Conservation (phyloP, 2,329 filamentous ascomycete genomes). For the Phialemoniopsis sp. region DNA sequence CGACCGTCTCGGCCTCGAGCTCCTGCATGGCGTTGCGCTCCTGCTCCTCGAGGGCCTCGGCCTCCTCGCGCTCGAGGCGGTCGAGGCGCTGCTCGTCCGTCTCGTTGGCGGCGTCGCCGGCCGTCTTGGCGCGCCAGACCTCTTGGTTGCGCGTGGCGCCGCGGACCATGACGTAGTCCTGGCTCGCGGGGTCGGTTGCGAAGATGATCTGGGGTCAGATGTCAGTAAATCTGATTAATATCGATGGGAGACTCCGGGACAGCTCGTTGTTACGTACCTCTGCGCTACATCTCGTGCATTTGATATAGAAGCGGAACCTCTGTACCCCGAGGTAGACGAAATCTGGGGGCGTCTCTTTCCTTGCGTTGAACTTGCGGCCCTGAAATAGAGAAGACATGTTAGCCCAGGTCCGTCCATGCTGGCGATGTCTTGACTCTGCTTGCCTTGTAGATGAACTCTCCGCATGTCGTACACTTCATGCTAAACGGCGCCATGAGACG, state of each 20-base stretch:
- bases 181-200: conserved; percentile 90
- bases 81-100: conserved; percentile 85
- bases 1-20: conserved; percentile 86
- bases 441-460: conserved; percentile 19
- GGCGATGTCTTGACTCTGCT: conserved; percentile 11
- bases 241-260: too few species aligned
- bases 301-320: conserved; percentile 86
- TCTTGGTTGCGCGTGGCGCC: conserved; percentile 94
- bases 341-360: conserved; percentile 84
- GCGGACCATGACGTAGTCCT: conserved; percentile 70
- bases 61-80: conserved; percentile 72
- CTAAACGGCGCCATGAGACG: conserved; percentile 86
- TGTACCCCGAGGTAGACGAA: conserved; percentile 86
- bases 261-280: too few species aligned
- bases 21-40: conserved; percentile 94
- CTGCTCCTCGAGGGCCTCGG: conserved; percentile 56
- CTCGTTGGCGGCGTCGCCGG: conserved; percentile 64
- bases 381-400: conserved; percentile 49
- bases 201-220: conserved; percentile 97
- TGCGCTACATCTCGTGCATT: conserved; percentile 78
- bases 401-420: conserved; percentile 39
- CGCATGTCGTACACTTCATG: conserved; percentile 59
- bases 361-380: conserved; percentile 90
- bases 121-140: conserved; percentile 67
- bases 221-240: too few species aligned